Evolutionary conservation across 202 grass and related monocot species (phyloP).

Genomic region (Eragrostis tef): DNA sequence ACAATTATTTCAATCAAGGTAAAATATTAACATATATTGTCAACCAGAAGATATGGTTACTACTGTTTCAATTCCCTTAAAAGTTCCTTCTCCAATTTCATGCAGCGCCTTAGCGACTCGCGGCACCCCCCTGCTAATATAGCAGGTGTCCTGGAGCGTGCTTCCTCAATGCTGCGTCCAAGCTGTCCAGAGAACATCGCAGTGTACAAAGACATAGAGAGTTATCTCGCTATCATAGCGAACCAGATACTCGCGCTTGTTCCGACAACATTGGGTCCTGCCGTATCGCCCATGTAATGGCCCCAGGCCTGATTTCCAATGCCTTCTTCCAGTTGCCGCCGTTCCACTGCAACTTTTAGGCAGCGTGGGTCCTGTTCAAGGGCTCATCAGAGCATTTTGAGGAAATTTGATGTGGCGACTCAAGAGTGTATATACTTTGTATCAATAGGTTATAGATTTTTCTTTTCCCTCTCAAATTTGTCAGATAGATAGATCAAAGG

Average conservation of each 20-base stretch:
- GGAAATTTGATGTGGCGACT: neutral
- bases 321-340: neutral
- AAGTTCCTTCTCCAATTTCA: slow-evolving; percentile 16
- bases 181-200: slow-evolving; percentile 55
- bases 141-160: slow-evolving; percentile 61
- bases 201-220: slow-evolving; percentile 55
- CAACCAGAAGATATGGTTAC: slow-evolving; percentile 6
- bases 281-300: slow-evolving; percentile 8
- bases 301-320: neutral
- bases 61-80: neutral
- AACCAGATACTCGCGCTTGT: slow-evolving; percentile 61
- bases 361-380: slow-evolving; percentile 2
- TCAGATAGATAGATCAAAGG: slow-evolving; percentile 30
- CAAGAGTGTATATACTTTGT: slow-evolving; percentile 38
- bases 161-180: slow-evolving; percentile 54
- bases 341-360: neutral
- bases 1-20: slow-evolving; percentile 63
- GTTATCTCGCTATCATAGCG: slow-evolving; percentile 35
- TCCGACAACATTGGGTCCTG: slow-evolving; percentile 49
- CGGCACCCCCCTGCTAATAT: slow-evolving; percentile 46
- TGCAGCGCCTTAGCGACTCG: slow-evolving; percentile 53
- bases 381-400: slow-evolving; percentile 12
- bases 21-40: slow-evolving; percentile 20
- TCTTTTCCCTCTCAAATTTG: neutral
- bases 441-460: slow-evolving; percentile 39